Evolutionary conservation across 2,329 filamentous ascomycete genomes (phyloP).

Genomic region (Trichoderma gracile): DNA sequence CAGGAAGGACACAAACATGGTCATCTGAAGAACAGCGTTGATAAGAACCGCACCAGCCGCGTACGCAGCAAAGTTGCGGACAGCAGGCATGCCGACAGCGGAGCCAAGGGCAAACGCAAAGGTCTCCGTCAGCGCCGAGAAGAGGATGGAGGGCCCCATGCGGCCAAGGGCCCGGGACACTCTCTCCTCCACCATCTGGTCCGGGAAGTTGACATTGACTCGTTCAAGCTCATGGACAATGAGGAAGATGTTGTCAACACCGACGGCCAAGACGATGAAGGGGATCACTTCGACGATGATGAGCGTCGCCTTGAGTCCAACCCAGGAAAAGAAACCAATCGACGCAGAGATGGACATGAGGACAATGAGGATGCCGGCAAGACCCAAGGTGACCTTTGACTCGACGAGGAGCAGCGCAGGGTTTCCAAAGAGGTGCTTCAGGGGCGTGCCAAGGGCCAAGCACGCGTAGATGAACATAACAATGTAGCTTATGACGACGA

Average conservation of each 20-base stretch:
- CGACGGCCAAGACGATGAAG: conserved; percentile 92
- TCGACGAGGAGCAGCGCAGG: conserved; percentile 85
- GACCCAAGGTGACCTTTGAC: conserved; percentile 94
- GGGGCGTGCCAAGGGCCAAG: conserved; percentile 82
- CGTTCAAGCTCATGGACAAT: conserved; percentile 98
- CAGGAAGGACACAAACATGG: conserved; percentile 92
- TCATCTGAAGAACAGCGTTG: conserved; percentile 95
- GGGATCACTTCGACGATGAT: conserved; percentile 99
- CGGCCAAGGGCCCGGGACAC: conserved; percentile 86
- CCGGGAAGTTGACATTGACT: conserved; percentile 87
- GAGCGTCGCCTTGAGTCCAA: conserved; percentile 88
- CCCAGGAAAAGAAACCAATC: conserved; percentile 90
- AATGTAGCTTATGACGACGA: conserved; percentile 92
- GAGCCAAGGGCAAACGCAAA: conserved; percentile 89
- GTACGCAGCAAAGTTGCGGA: conserved; percentile 95
- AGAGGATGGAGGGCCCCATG: conserved; percentile 94
- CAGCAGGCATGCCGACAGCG: conserved; percentile 96
- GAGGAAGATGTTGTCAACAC: conserved; percentile 98
- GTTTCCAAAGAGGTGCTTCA: conserved; percentile 76
- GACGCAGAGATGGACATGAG: conserved; percentile 96
- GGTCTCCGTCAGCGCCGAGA: conserved; percentile 93
- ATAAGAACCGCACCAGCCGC: conserved; percentile 95
- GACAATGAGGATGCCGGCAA: conserved; percentile 91
- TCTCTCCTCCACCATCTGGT: conserved; percentile 82
- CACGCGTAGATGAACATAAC: conserved; percentile 99